Evolutionary conservation across 371 early-diverging fungal species (phyloP).

Genomic region (Mucor ambiguus): DNA sequence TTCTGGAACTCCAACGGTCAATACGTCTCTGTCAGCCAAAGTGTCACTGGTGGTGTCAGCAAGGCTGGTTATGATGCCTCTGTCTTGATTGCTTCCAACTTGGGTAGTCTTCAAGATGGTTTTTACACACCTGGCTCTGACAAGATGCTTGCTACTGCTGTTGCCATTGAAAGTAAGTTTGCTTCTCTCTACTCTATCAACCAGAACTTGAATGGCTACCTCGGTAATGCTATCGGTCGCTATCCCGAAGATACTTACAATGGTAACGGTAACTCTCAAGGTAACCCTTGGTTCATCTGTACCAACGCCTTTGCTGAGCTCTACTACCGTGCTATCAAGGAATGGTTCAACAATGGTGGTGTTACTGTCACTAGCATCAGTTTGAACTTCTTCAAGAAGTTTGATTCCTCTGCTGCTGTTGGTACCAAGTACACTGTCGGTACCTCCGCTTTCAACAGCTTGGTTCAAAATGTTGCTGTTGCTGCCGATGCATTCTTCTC

Average conservation of each 20-base stretch:
- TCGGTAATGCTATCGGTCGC: conserved; percentile 57
- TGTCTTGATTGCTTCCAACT: conserved; percentile 57
- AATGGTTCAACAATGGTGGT: conserved; percentile 25
- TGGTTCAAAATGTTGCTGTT: conserved; percentile 33
- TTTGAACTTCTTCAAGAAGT: conserved; percentile 38
- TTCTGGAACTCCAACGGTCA: conserved; percentile 39
- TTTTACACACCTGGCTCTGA: conserved; percentile 40
- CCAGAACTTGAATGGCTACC: conserved; percentile 10
- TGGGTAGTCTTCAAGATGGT: conserved; percentile 38
- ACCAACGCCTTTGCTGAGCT: conserved; percentile 67
- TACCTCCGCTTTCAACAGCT: conserved; percentile 25
- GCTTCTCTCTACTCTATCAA: conserved; percentile 54
- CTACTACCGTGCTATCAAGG: conserved; percentile 50
- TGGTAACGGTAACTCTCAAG: conserved; percentile 51
- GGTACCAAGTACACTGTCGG: conserved; percentile 26
- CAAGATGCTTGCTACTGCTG: conserved; percentile 44
- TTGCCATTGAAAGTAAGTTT: conserved; percentile 39
- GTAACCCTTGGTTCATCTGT: conserved; percentile 71
- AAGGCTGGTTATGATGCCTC: conserved; percentile 57
- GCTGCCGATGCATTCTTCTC: conserved; percentile 57
- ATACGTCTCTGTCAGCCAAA: conserved; percentile 38
- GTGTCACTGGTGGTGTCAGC: conserved; percentile 37
- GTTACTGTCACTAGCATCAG: conserved; percentile 39
- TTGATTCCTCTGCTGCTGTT: conserved; percentile 26
- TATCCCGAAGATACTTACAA: conserved; percentile 72